Percentiles rank a stretch among this genome's conserved stretches.
These are phyloP conservation scores for Corymbia calophylla DNA, from an alignment of 441 rosid species.

Conservation along the genomic window DNA sequence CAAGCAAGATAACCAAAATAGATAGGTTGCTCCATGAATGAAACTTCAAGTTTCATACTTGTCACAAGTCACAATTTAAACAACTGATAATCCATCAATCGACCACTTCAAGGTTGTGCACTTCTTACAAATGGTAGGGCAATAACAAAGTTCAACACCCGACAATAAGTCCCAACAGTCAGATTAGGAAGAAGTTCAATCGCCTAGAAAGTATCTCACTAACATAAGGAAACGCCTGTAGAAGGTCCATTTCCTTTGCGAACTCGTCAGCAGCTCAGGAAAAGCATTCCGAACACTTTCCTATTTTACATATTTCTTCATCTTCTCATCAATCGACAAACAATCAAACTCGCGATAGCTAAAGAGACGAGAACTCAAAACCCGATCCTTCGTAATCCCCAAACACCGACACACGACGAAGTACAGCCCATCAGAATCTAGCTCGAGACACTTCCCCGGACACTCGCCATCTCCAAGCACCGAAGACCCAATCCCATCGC, in stretches of 20 bases:
- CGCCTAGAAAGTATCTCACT: not conserved
- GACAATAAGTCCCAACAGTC: not conserved
- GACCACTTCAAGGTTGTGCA: not conserved
- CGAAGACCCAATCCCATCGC: not conserved
- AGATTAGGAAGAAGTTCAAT: not conserved
- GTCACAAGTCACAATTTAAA: not conserved
- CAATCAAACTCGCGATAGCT: not conserved
- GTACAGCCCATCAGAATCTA: not conserved
- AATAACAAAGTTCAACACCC: not conserved
- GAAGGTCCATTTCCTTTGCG: not conserved
- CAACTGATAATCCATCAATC: not conserved
- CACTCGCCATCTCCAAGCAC: not conserved
- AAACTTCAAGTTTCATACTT: not conserved
- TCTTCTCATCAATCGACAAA: not conserved
- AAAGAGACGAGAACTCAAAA: not conserved
- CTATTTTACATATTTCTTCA: not conserved
- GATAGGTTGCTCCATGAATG: not conserved
- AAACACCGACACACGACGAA: not conserved
- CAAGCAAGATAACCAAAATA: not conserved
- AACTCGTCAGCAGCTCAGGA: not conserved
- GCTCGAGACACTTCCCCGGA: not conserved
- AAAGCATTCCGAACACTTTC: not conserved
- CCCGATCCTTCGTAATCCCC: not conserved
- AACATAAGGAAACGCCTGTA: not conserved
- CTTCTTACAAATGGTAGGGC: not conserved